These are phyloP conservation scores for Trichophyton schoenleinii DNA, from an alignment of 2,329 filamentous ascomycete genomes.

Conservation along the genomic window DNA sequence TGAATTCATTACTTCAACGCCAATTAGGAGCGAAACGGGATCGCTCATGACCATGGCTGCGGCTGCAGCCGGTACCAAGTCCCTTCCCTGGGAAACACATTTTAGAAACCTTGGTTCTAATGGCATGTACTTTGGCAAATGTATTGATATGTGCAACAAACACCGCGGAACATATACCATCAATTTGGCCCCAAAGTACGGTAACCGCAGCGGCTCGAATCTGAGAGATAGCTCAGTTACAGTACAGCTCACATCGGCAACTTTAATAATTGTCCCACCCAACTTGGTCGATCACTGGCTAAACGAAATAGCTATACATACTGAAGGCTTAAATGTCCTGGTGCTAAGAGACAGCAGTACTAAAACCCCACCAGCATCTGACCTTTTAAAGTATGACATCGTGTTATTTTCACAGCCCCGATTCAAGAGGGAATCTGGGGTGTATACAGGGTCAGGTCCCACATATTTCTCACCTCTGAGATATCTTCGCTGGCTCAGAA, in stretches of 20 bases:
- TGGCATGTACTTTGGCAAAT: constrained; percentile 43
- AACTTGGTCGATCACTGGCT: constrained; percentile 80
- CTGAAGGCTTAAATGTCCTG: constrained; percentile 52
- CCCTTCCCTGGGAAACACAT: constrained; percentile 57
- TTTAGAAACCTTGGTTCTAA: constrained; percentile 42
- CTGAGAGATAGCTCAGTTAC: constrained; percentile 10
- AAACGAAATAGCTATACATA: constrained; percentile 68
- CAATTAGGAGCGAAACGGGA: constrained; percentile 40
- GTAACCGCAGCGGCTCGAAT: constrained; percentile 31
- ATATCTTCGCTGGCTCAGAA: constrained; percentile 67
- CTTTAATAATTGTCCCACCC: constrained; percentile 65
- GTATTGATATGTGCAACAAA: constrained; percentile 44
- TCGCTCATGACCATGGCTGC: constrained; percentile 67
- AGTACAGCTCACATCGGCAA: constrained; percentile 38
- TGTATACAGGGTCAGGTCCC: constrained; percentile 24
- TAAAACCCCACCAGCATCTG: constrained; percentile 43
- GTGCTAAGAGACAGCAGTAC: constrained; percentile 44
- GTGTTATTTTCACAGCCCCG: constrained; percentile 62
- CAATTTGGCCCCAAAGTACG: constrained; percentile 31
- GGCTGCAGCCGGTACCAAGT: constrained; percentile 51
- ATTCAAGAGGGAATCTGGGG: constrained; percentile 54
- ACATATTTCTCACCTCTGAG: constrained; percentile 51
- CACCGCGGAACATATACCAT: constrained; percentile 50
- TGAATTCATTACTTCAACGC: constrained; percentile 38
- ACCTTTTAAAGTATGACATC: constrained; percentile 58